These are phyloP conservation scores for Nemania serpens DNA, from an alignment of 2,329 filamentous ascomycete species.

Conservation along the genomic window DNA sequence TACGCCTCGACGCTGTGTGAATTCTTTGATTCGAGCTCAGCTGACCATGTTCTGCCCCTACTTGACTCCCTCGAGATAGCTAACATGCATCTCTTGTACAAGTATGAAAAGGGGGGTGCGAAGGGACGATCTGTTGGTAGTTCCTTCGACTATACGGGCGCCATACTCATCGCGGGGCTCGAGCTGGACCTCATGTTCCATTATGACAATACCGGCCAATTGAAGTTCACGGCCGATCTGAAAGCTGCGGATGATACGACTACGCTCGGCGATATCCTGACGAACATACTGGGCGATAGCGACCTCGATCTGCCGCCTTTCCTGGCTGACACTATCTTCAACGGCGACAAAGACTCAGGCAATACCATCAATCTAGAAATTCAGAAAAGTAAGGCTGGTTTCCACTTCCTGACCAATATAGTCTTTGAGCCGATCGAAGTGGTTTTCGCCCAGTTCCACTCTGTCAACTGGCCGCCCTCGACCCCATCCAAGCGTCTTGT, in stretches of 20 bases:
- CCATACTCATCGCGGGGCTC: not conserved
- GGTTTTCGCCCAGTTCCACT: conserved; percentile 1
- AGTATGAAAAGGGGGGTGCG: not conserved
- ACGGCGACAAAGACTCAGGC: not conserved
- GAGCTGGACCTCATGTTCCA: not conserved
- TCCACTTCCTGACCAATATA: not conserved
- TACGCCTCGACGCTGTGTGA: conserved; percentile 5
- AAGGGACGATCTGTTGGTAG: not conserved
- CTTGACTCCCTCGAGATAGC: not conserved
- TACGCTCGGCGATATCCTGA: conserved; percentile 9
- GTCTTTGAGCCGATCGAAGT: not conserved
- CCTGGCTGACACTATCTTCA: conserved; percentile 1
- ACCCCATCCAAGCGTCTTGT: conserved; percentile 8
- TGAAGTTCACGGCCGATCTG: not conserved
- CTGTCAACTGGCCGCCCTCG: not conserved
- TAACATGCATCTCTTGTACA: not conserved
- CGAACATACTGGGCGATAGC: not conserved
- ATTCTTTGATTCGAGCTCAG: not conserved
- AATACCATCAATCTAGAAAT: too few relatives aligned
- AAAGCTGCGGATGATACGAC: not conserved
- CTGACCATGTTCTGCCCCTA: not conserved
- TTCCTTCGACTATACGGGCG: not conserved
- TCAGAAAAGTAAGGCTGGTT: not conserved
- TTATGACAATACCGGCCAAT: not conserved
- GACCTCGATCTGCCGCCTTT: conserved; percentile 17